Evolutionary conservation across 2,329 filamentous ascomycete species (phyloP).

Genomic region (Sclerotinia spermophila): DNA sequence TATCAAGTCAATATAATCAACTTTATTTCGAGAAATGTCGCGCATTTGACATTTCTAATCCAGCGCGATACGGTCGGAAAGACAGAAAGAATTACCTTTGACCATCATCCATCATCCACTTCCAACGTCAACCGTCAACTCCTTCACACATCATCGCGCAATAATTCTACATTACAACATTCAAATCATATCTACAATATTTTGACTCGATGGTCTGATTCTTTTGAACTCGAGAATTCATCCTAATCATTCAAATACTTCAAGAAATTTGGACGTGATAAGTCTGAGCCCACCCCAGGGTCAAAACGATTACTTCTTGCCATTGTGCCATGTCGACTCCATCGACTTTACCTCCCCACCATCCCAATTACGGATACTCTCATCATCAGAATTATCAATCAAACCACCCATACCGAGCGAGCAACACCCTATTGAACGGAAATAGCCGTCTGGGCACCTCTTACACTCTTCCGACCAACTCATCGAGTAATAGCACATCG

Average conservation of each 20-base stretch:
- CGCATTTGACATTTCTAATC: slow-evolving; percentile 17
- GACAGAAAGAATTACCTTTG: slow-evolving; percentile 19
- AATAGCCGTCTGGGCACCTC: slow-evolving; percentile 34
- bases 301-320: slow-evolving; percentile 23
- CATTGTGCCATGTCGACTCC: slow-evolving; percentile 68
- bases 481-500: slow-evolving; percentile 34
- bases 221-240: not conserved
- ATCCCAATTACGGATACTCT: slow-evolving; percentile 61
- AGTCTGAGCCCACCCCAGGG: slow-evolving; percentile 22
- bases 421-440: slow-evolving; percentile 38
- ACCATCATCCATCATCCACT: slow-evolving; percentile 15
- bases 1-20: not conserved
- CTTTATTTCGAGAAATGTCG: slow-evolving; percentile 11
- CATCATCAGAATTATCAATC: slow-evolving; percentile 54
- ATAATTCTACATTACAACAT: slow-evolving; percentile 4
- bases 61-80: slow-evolving; percentile 18
- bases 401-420: slow-evolving; percentile 49
- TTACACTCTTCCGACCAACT: slow-evolving; percentile 34
- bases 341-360: slow-evolving; percentile 67
- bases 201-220: slow-evolving; percentile 5
- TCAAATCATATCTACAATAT: not conserved
- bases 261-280: slow-evolving; percentile 13
- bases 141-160: slow-evolving; percentile 6
- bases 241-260: not conserved
- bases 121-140: slow-evolving; percentile 17